phyloP scores from a whole-genome alignment of 129 eudicot genomes.

The carrot (Daucus carota) region DNA sequence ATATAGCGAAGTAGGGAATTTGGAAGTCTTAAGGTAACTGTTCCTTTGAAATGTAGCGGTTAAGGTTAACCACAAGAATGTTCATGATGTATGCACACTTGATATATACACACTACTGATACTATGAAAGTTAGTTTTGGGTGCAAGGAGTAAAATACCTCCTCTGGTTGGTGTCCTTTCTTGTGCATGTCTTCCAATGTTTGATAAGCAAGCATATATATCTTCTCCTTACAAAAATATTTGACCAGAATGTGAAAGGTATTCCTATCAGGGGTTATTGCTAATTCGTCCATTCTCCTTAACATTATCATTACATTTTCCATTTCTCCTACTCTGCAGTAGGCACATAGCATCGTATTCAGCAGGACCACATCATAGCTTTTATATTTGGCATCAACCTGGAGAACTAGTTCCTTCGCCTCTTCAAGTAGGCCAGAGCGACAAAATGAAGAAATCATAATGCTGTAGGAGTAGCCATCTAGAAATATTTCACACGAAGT shows the following conservation, averaged over 20 bases:
- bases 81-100: not conserved
- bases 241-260: conserved; percentile 73
- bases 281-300: conserved; percentile 82
- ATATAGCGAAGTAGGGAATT: not conserved
- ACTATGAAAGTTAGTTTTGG: not conserved
- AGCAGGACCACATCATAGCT: conserved; percentile 72
- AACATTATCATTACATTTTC: conserved; percentile 81
- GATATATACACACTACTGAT: not conserved
- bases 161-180: conserved; percentile 74
- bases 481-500: conserved; percentile 12
- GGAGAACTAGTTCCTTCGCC: conserved; percentile 61
- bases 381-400: conserved; percentile 64
- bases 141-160: conserved; percentile 32
- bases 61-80: not conserved
- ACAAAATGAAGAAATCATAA: conserved; percentile 82
- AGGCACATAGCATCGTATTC: conserved; percentile 85
- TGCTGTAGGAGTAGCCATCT: conserved; percentile 92
- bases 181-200: conserved; percentile 86
- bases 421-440: conserved; percentile 59
- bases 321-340: conserved; percentile 84
- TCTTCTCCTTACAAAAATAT: conserved; percentile 65
- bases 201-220: conserved; percentile 73
- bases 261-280: conserved; percentile 79
- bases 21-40: not conserved
- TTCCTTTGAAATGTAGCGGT: not conserved